These are phyloP conservation scores for Mycosphaerella sp. DNA, from an alignment of 2,329 filamentous ascomycete species.

Conservation along the genomic window DNA sequence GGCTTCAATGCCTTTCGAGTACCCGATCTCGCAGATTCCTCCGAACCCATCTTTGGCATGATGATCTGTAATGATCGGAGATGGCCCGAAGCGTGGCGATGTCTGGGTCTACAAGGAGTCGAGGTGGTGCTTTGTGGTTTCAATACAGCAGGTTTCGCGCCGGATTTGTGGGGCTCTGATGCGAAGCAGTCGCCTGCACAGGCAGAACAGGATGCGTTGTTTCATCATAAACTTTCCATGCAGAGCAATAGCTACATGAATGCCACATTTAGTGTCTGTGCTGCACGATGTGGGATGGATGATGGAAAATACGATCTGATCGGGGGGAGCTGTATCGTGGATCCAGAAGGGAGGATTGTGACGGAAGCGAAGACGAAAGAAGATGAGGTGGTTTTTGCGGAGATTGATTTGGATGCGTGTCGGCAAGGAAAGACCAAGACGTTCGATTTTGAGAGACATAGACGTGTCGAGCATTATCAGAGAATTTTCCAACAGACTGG, in stretches of 20 bases:
- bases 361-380: conserved; percentile 42
- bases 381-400: conserved; percentile 47
- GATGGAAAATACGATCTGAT: conserved; percentile 45
- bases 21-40: conserved; percentile 36
- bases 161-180: conserved; percentile 38
- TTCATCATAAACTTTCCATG: conserved; percentile 47
- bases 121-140: conserved; percentile 47
- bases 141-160: conserved; percentile 47
- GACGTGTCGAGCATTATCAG: conserved; percentile 38
- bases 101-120: conserved; percentile 45
- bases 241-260: conserved; percentile 49
- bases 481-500: conserved; percentile 29
- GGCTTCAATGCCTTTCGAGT: conserved; percentile 49
- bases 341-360: conserved; percentile 43
- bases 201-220: conserved; percentile 43
- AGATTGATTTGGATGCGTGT: conserved; percentile 44
- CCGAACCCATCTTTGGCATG: conserved; percentile 47
- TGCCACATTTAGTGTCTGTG: conserved; percentile 44
- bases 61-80: conserved; percentile 51
- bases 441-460: conserved; percentile 41
- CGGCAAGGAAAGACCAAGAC: conserved; percentile 39
- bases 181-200: conserved; percentile 38
- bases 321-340: conserved; percentile 43
- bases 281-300: conserved; percentile 46
- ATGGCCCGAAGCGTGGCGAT: conserved; percentile 49